Conservation (phyloP, 345 rosid species). For the Salix suchowensis region DNA sequence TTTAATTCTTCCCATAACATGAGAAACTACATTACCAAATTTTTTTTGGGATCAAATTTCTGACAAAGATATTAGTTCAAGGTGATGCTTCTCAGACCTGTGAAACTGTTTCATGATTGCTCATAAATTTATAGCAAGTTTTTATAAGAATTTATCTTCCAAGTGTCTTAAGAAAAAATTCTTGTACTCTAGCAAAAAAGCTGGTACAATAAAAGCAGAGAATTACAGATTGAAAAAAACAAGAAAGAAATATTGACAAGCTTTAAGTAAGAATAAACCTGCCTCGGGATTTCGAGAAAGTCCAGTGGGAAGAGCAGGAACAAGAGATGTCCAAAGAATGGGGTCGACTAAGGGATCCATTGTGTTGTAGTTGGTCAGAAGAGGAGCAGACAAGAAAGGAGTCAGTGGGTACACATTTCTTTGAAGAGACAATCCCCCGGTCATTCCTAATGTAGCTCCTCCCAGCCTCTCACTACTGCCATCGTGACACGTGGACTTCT, state of each 20-base stretch:
- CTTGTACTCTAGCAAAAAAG: neutral
- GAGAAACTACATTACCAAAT: neutral
- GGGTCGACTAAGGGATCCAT: constrained; percentile 76
- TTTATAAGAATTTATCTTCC: neutral
- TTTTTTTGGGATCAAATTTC: neutral
- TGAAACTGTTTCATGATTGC: neutral
- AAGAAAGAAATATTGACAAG: neutral
- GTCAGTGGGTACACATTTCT: constrained; percentile 70
- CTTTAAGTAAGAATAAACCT: constrained; percentile 4
- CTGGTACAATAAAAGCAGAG: neutral
- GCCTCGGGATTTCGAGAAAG: constrained; percentile 71
- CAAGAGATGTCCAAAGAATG: constrained; percentile 73
- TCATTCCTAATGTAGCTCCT: constrained; percentile 56
- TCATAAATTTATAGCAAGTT: neutral
- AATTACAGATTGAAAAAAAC: neutral
- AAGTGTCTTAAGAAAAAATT: neutral
- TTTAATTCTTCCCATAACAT: neutral
- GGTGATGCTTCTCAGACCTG: neutral
- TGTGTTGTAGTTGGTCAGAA: constrained; percentile 68
- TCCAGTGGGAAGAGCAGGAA: constrained; percentile 66
- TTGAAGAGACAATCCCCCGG: constrained; percentile 65
- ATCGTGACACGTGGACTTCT: constrained; percentile 55
- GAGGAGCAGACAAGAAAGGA: constrained; percentile 81
- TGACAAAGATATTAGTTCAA: neutral
- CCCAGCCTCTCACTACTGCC: constrained; percentile 45